Base-by-base conservation (phyloP, 495 filamentous ascomycete species). In the Tuber umbilicatum region DNA sequence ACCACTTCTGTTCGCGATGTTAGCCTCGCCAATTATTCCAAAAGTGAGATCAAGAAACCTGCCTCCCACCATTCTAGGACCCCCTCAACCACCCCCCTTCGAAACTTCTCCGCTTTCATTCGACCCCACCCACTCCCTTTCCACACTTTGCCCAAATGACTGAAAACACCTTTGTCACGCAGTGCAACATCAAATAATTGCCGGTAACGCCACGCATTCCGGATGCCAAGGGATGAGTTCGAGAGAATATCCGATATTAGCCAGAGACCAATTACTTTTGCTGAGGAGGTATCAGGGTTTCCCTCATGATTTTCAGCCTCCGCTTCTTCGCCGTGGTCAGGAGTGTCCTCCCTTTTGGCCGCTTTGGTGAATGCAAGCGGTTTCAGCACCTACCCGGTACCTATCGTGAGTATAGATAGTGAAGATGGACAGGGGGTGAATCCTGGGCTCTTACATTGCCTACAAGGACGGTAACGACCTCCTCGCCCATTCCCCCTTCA, bases 131-230 rank as follows among this genome's bases (percentile, higher is more conserved):
- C 86, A 64, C 93, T 85, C 47, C 89, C 90, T 77, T 91, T 90
- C 40, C 94, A 90, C 71, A 97, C 86, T 74, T 88, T 85, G 12
- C 94, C 95, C 14, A 99, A 87, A 71, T 89, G 86, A 79, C 93
- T 93, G 79, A 99, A 98, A 1, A 92, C 90, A 47, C 89, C 86
- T 50, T 89, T 87, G 7, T 87, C 83, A 43, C 89, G 89, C 12
- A 99, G 85, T 0, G 90, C 89, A 0, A 85, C 84, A 83, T 97
- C 96, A 77, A 99, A 95, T 35, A 95, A 85, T 80, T 92, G 90
- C 31, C 94, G 88, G 80, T 95, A 98, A 64, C 93, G 90, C 93
- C 93, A 98, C 7, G 93, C 93, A 81, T 94, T 91, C 1, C 93
- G 88, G 45, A 97, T 91, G 0, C 93, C 93, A 1, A 91, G 93